phyloP scores from a whole-genome alignment of 139 green algal species.

The Penium margaritaceum region DNA sequence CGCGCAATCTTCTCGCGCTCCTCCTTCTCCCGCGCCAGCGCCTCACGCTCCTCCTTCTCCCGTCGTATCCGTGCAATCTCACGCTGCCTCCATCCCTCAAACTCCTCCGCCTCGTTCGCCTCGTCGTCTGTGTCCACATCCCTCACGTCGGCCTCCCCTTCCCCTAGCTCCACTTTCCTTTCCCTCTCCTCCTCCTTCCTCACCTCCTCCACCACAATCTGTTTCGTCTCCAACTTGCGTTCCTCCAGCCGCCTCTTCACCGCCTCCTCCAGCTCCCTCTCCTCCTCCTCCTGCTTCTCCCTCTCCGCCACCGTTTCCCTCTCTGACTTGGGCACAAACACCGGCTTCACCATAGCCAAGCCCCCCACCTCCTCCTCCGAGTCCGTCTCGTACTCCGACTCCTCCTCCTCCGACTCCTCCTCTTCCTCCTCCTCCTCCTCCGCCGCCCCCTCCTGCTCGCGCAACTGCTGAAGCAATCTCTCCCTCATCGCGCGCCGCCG shows the following conservation, averaged over 20 bases:
- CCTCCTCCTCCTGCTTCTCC: conserved; percentile 52
- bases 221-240: conserved; percentile 41
- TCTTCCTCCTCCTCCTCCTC: conserved; percentile 42
- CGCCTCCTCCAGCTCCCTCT: conserved; percentile 55
- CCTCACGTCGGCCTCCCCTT: conserved; percentile 40
- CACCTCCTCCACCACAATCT: conserved; percentile 43
- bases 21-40: conserved; percentile 50
- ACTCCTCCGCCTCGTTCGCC: conserved; percentile 61
- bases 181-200: conserved; percentile 51
- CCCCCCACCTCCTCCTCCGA: conserved; percentile 50
- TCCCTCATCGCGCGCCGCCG: conserved; percentile 17
- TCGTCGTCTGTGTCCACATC: conserved; percentile 77
- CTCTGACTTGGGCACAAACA: conserved; percentile 53
- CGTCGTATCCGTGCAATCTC: conserved; percentile 71
- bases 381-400: conserved; percentile 33
- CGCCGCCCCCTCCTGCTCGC: not conserved
- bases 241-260: conserved; percentile 26
- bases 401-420: conserved; percentile 38
- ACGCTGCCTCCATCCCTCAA: conserved; percentile 71
- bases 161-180: conserved; percentile 50
- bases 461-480: conserved; percentile 7
- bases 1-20: conserved; percentile 64
- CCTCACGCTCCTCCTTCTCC: conserved; percentile 53
- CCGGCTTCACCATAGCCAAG: conserved; percentile 27
- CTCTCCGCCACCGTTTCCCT: conserved; percentile 53